Percentiles rank a stretch among this genome's conserved stretches.
Evolutionary conservation across 129 eudicot genomes (phyloP).

Genomic region (Gnaphalium uliginosum): DNA sequence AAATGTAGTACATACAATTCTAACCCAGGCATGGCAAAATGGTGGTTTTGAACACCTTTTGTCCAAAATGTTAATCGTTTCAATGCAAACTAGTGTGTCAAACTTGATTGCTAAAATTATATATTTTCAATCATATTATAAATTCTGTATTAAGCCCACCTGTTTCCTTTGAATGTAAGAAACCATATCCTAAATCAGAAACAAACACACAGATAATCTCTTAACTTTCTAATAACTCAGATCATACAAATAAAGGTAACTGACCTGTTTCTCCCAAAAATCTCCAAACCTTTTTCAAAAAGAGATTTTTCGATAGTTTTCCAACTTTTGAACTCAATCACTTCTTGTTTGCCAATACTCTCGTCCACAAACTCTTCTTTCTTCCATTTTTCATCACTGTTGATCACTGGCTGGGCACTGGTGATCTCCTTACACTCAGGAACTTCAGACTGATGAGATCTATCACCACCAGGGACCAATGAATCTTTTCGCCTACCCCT

Average conservation of each 20-base stretch:
- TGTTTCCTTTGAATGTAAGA: neutral
- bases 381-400: conserved; percentile 44
- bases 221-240: conserved; percentile 9
- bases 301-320: conserved; percentile 79
- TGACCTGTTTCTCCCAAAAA: conserved; percentile 88
- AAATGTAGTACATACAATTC: neutral
- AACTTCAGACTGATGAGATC: conserved; percentile 44
- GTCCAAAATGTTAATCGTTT: neutral
- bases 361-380: conserved; percentile 75
- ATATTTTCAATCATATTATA: neutral
- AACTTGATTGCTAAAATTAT: neutral
- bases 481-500: conserved; percentile 56
- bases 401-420: conserved; percentile 34
- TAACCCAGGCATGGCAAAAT: neutral
- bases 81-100: neutral
- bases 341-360: conserved; percentile 52
- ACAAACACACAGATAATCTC: neutral
- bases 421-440: conserved; percentile 44
- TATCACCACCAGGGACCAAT: conserved; percentile 37
- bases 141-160: neutral
- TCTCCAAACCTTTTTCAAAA: conserved; percentile 84
- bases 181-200: conserved; percentile 11
- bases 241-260: conserved; percentile 23
- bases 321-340: conserved; percentile 56
- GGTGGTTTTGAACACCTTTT: neutral